Conservation (phyloP, 1,284 basidiomycete genomes). For the Marasmius tenuissimus region DNA sequence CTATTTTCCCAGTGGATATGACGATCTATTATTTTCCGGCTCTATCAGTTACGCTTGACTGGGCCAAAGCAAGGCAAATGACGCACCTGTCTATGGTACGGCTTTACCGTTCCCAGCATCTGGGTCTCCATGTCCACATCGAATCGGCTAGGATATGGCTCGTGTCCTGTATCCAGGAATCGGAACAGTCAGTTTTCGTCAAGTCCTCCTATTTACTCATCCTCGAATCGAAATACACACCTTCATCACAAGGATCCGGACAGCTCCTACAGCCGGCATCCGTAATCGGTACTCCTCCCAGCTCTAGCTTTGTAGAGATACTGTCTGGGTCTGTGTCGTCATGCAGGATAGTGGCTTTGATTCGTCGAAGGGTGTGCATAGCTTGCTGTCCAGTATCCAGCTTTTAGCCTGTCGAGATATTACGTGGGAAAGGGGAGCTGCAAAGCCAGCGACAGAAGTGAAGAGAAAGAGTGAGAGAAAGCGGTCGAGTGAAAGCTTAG, state of each 20-base stretch:
- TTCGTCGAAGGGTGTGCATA: conserved; percentile 38
- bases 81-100: conserved; percentile 74
- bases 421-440: not conserved
- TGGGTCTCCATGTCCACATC: conserved; percentile 76
- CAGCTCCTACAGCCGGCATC: conserved; percentile 73
- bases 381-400: conserved; percentile 9
- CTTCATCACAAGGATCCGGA: conserved; percentile 76
- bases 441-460: not conserved
- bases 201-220: not conserved
- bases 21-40: conserved; percentile 52
- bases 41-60: conserved; percentile 7
- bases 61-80: not conserved
- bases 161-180: conserved; percentile 49
- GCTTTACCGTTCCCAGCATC: conserved; percentile 81
- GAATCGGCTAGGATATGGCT: conserved; percentile 69
- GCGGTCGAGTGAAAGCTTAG: no score
- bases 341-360: conserved; percentile 39
- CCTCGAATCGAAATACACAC: conserved; percentile 27
- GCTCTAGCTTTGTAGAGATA: conserved; percentile 40
- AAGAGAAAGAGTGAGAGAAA: not conserved
- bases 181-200: not conserved
- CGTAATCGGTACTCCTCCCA: conserved; percentile 67
- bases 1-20: conserved; percentile 85
- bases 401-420: not conserved
- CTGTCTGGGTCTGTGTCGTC: conserved; percentile 29